Base-by-base conservation (phyloP, 2,329 filamentous ascomycete species). In the Sarocladium oryzae region DNA sequence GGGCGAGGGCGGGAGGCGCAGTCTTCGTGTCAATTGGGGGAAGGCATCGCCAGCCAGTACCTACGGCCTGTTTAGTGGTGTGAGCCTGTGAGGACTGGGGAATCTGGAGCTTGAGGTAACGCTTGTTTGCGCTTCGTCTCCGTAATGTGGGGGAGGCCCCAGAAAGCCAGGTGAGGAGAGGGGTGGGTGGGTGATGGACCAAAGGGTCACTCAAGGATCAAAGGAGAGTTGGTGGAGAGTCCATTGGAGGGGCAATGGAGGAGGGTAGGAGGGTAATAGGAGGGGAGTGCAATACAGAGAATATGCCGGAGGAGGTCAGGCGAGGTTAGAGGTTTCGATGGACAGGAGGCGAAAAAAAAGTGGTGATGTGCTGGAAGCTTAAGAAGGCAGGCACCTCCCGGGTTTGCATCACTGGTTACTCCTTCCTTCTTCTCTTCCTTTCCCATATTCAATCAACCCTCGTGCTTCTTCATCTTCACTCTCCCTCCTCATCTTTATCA, bases 341-440 rank as follows among this genome's bases (percentile, higher is more conserved):
- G 8, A 45, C 9, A 10, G 15, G 43, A 48, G 43, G 43, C 43
- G 56, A 57, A 24, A 16, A 38, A 8, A 20, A 36, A 30, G 28
- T 30, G 28, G 28, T 30, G 28, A 30, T 30, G 28, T 7, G 28
- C 28, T 30, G 7, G 59, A 60, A 62, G 61, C 43, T 48, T 48
- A 48, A 48, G 43, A 48, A 33, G 43, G 43, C 43, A 48, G 16
- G 43, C 16, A 48, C 43, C 28, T 32, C 43, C 43, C 43, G 16
- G 20, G 5, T 33, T 20, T 26, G n/a, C 28, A 60, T 62, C n/a
- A 58, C 55, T 60, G 57, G 49, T 52, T 52, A 53, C 49, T 28
- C 20, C 6, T 30, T 51, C 51, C 55, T 51, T 50, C 46, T 55
- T 56, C 54, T 58, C 57, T 60, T 58, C 57, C 15, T 32, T 51